phyloP scores from a whole-genome alignment of 192 early-diverging fungal genomes.

The Entrophospora sp. region DNA sequence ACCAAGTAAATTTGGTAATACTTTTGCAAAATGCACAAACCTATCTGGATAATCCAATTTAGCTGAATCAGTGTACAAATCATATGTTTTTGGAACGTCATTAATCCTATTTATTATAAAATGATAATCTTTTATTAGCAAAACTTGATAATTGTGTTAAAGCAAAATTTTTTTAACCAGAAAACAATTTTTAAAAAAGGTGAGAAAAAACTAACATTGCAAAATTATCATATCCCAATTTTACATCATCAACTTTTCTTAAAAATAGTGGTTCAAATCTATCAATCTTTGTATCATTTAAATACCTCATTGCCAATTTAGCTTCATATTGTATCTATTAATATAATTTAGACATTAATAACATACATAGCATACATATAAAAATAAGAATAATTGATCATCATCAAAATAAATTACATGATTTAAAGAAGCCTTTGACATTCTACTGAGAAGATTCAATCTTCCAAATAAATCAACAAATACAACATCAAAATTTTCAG shows the following conservation, averaged over 20 bases:
- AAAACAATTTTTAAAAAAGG: too few species aligned
- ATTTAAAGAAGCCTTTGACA: conserved; percentile 53
- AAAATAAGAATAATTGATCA: conserved; percentile 29
- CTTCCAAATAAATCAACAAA: conserved; percentile 77
- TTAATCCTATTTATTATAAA: conserved; percentile 4
- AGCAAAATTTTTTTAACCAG: too few species aligned
- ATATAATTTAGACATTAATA: conserved; percentile 17
- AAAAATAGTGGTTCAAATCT: conserved; percentile 74
- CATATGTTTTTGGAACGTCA: conserved; percentile 3
- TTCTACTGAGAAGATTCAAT: conserved; percentile 73
- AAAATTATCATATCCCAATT: conserved; percentile 64
- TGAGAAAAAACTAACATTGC: conserved; percentile 38
- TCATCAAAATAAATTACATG: conserved; percentile 52
- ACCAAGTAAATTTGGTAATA: conserved; percentile 36
- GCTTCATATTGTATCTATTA: conserved; percentile 67
- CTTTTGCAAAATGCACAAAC: conserved; percentile 38
- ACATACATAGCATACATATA: conserved; percentile 19
- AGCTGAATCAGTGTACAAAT: conserved; percentile 22
- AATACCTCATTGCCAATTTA: conserved; percentile 45
- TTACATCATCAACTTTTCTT: conserved; percentile 53
- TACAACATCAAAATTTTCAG: conserved; percentile 60
- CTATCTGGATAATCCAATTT: conserved; percentile 37
- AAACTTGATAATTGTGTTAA: too few species aligned
- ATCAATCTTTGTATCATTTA: conserved; percentile 58
- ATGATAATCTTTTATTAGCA: too few species aligned